A percentile compares a stretch with the other conserved stretches of the same genome.
phyloP scores from a whole-genome alignment of 2,329 filamentous ascomycete genomes.

The Apiospora aurea region DNA sequence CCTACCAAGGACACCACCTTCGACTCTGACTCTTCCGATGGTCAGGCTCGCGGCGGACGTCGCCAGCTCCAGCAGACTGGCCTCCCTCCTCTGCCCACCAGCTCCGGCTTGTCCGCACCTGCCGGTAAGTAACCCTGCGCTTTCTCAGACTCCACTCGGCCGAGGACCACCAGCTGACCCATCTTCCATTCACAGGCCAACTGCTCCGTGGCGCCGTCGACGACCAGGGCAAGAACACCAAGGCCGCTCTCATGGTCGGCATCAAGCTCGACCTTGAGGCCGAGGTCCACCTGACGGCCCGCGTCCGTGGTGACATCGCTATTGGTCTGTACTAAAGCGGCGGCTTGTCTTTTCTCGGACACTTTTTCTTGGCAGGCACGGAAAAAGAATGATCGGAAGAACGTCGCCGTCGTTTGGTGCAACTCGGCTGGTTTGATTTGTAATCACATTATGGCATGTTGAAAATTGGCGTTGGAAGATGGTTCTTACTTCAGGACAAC shows the following conservation, averaged over 20 bases:
- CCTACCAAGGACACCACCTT: constrained; percentile 22
- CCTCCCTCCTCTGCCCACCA: constrained; percentile 43
- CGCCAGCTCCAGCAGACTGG: constrained; percentile 35
- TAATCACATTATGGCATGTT: constrained; percentile 14
- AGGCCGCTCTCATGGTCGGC: constrained; percentile 64
- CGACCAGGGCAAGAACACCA: constrained; percentile 63
- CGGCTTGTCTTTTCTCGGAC: not conserved
- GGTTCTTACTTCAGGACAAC: constrained; percentile 17
- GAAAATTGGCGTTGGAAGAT: constrained; percentile 15
- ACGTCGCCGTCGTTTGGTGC: not conserved
- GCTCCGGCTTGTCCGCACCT: constrained; percentile 47
- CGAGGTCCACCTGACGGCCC: constrained; percentile 66
- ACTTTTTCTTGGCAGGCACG: not conserved
- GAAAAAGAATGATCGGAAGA: not conserved
- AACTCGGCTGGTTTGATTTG: constrained; percentile 15
- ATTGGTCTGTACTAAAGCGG: constrained; percentile 60
- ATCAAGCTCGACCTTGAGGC: constrained; percentile 71
- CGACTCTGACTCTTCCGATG: constrained; percentile 32
- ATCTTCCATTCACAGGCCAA: constrained; percentile 47
- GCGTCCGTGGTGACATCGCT: constrained; percentile 66
- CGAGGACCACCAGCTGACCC: not conserved
- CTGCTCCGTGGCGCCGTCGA: constrained; percentile 65
- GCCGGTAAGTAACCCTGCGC: constrained; percentile 36
- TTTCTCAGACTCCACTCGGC: not conserved
- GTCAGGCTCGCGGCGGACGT: constrained; percentile 47